Percentiles rank a stretch among this genome's conserved stretches.
Evolutionary conservation across 164 flowering plant species (phyloP).

Genomic region (Vitis rupestris): DNA sequence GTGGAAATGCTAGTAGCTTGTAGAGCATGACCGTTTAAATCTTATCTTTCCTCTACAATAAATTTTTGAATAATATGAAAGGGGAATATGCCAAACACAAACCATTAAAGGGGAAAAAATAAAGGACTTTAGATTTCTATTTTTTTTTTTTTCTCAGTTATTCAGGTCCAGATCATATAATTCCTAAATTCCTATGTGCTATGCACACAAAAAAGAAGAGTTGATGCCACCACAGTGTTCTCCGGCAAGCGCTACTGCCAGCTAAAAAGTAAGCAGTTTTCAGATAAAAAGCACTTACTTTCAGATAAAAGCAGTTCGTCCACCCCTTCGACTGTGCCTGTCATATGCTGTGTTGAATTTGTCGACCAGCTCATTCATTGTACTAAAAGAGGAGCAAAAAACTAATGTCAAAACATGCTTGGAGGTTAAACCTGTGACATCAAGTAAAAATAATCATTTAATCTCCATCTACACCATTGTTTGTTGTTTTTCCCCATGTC

Average conservation of each 20-base stretch:
- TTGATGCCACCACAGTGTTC: not conserved
- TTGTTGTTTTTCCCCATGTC: too few species aligned
- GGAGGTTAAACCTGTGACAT: not conserved
- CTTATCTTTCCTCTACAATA: too few species aligned
- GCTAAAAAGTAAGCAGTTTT: slow-evolving; percentile 7
- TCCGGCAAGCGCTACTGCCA: not conserved
- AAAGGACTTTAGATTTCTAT: not conserved
- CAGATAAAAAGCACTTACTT: slow-evolving; percentile 25
- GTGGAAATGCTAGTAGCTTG: too few species aligned
- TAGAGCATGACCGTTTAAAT: too few species aligned
- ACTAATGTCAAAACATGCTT: not conserved
- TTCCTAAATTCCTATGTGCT: slow-evolving; percentile 13
- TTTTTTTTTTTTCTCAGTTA: not conserved
- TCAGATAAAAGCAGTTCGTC: slow-evolving; percentile 73
- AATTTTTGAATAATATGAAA: too few species aligned
- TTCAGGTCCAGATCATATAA: not conserved
- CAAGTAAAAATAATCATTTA: not conserved
- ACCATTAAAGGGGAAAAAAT: too few species aligned
- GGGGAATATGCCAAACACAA: too few species aligned
- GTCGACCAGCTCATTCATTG: slow-evolving; percentile 91
- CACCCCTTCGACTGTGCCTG: slow-evolving; percentile 80
- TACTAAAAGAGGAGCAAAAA: slow-evolving; percentile 41
- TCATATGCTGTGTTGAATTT: slow-evolving; percentile 93
- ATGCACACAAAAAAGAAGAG: slow-evolving; percentile 9
- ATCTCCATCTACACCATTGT: too few species aligned